Evolutionary conservation across 345 rosid species (phyloP).

Genomic region (Isatis tinctoria): DNA sequence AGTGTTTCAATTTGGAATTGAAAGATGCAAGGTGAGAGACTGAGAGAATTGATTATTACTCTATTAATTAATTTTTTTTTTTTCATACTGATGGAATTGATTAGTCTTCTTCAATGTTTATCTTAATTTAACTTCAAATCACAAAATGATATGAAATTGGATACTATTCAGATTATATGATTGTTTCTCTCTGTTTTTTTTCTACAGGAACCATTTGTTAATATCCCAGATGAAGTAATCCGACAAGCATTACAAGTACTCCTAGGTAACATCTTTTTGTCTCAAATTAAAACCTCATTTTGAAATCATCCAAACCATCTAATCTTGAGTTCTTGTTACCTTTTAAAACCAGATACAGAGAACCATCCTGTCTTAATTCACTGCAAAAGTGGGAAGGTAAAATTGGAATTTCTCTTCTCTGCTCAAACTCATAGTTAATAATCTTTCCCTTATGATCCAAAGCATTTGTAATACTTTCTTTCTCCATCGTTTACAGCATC

Average conservation of each 20-base stretch:
- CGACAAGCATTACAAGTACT: conserved; percentile 63
- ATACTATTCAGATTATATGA: background rate
- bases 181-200: conserved; percentile 10
- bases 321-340: background rate
- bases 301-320: background rate
- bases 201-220: conserved; percentile 76
- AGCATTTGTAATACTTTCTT: no score
- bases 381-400: conserved; percentile 84
- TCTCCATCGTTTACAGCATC: conserved; percentile 43
- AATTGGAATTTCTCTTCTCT: background rate
- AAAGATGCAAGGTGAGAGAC: conserved; percentile 63
- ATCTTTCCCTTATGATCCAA: background rate
- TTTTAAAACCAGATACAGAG: conserved; percentile 41
- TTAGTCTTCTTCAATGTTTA: background rate
- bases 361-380: conserved; percentile 75
- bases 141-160: background rate
- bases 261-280: conserved; percentile 41
- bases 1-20: conserved; percentile 79
- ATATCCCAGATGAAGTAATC: conserved; percentile 62
- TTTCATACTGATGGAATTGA: background rate
- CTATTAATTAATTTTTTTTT: background rate
- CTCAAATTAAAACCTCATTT: background rate
- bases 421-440: no score
- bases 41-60: no score
- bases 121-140: background rate